Percentiles rank a stretch among this genome's conserved stretches.
Conservation (phyloP, 2,329 filamentous ascomycete genomes). For the Diaporthe sp. region DNA sequence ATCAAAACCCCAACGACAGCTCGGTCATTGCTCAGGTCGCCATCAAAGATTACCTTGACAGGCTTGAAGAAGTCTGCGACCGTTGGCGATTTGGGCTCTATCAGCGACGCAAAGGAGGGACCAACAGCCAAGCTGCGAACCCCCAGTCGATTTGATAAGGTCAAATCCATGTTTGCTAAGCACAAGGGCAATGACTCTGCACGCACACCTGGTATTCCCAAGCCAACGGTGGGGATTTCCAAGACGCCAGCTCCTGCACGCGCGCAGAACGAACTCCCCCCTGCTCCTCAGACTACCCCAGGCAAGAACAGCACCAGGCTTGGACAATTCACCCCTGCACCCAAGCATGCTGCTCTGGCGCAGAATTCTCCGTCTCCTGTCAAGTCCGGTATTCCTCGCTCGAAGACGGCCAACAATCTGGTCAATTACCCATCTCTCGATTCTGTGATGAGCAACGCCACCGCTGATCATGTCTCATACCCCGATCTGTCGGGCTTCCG, state of each 20-base stretch:
- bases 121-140: slow-evolving; percentile 58
- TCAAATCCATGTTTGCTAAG: slow-evolving; percentile 70
- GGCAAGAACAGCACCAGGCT: slow-evolving; percentile 78
- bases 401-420: slow-evolving; percentile 54
- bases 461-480: slow-evolving; percentile 60
- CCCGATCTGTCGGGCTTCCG: slow-evolving; percentile 64
- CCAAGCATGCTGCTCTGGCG: slow-evolving; percentile 62
- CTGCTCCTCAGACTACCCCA: slow-evolving; percentile 73
- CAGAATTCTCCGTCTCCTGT: slow-evolving; percentile 70
- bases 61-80: slow-evolving; percentile 66
- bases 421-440: slow-evolving; percentile 53
- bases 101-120: slow-evolving; percentile 52
- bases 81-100: slow-evolving; percentile 58
- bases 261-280: slow-evolving; percentile 67
- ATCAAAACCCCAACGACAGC: slow-evolving; percentile 65
- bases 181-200: slow-evolving; percentile 56
- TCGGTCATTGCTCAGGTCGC: slow-evolving; percentile 63
- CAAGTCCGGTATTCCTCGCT: slow-evolving; percentile 63
- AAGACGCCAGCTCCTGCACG: slow-evolving; percentile 62
- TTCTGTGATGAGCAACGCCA: slow-evolving; percentile 48
- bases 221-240: slow-evolving; percentile 55
- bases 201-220: slow-evolving; percentile 63
- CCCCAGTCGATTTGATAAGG: slow-evolving; percentile 66
- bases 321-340: slow-evolving; percentile 84
- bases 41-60: slow-evolving; percentile 63